These are phyloP conservation scores for Nakazawaea ambrosiae DNA, from an alignment of 805 yeast genomes.

Conservation along the genomic window DNA sequence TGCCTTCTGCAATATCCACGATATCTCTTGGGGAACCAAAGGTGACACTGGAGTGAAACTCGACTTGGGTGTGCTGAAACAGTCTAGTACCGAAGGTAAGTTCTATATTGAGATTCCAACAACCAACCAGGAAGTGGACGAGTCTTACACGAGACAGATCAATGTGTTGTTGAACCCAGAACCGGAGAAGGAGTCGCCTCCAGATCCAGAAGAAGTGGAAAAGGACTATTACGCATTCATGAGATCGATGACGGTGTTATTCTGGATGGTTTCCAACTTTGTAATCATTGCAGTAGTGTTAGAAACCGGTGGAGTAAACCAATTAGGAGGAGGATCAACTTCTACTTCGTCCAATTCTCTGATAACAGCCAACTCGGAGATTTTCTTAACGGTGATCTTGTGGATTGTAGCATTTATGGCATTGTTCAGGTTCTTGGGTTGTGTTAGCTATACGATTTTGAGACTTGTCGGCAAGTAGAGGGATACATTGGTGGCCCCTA, in stretches of 20 bases:
- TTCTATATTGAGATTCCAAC: conserved; percentile 59
- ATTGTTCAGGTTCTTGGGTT: conserved; percentile 72
- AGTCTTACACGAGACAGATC: conserved; percentile 59
- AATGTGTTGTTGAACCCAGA: conserved; percentile 41
- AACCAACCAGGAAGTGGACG: conserved; percentile 68
- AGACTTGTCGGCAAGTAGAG: conserved; percentile 7
- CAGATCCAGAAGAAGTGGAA: conserved; percentile 39
- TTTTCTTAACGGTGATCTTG: conserved; percentile 75
- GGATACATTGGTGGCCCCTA: no score
- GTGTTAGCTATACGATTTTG: conserved; percentile 37
- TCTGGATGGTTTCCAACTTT: conserved; percentile 87
- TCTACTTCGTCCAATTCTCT: conserved; percentile 19
- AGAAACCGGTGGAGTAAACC: conserved; percentile 72
- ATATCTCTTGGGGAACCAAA: conserved; percentile 96
- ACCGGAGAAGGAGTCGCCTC: conserved; percentile 13
- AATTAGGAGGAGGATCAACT: conserved; percentile 27
- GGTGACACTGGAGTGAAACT: conserved; percentile 60
- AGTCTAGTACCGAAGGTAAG: conserved; percentile 52
- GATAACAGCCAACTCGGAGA: conserved; percentile 37
- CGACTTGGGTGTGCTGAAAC: conserved; percentile 81
- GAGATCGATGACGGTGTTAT: conserved; percentile 79
- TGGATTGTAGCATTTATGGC: conserved; percentile 95
- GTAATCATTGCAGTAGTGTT: conserved; percentile 76
- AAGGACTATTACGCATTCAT: conserved; percentile 86
- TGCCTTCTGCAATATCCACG: conserved; percentile 94